Conservation (phyloP, 345 rosid species). For the Eucalyptus cloeziana region DNA sequence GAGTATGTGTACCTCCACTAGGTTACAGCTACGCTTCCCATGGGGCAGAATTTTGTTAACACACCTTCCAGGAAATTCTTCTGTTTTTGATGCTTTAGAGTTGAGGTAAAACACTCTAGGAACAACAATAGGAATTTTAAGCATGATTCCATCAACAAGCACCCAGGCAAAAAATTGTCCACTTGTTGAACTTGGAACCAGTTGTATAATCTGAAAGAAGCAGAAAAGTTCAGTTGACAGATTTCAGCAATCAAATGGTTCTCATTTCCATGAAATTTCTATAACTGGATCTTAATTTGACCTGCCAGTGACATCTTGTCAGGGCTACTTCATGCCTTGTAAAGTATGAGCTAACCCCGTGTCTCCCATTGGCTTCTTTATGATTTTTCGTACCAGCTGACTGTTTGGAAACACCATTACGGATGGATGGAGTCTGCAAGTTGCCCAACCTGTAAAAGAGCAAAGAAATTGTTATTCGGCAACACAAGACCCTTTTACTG, state of each 20-base stretch:
- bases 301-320: constrained; percentile 88
- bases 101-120: constrained; percentile 80
- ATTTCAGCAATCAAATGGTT: not conserved
- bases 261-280: not conserved
- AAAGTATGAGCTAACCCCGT: constrained; percentile 74
- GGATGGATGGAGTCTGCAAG: constrained; percentile 18
- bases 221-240: constrained; percentile 3
- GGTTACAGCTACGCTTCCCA: constrained; percentile 58
- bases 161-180: constrained; percentile 86
- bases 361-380: constrained; percentile 28
- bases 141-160: constrained; percentile 85
- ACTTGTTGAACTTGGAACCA: constrained; percentile 43
- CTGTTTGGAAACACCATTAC: constrained; percentile 10
- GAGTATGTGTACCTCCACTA: constrained; percentile 51
- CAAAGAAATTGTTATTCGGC: not conserved
- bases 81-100: constrained; percentile 49
- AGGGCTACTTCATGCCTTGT: constrained; percentile 69
- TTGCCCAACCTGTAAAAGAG: constrained; percentile 40
- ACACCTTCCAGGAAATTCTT: constrained; percentile 66
- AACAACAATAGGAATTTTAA: constrained; percentile 68
- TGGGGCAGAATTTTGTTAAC: constrained; percentile 86
- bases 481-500: not conserved
- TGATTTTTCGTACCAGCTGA: constrained; percentile 13
- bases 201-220: constrained; percentile 62
- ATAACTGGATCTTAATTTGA: not conserved